Evolutionary conservation across 176 grass and related monocot species (phyloP), one percentile per base, ranked within the genome.

Genomic region (Elaeis guineensis): DNA sequence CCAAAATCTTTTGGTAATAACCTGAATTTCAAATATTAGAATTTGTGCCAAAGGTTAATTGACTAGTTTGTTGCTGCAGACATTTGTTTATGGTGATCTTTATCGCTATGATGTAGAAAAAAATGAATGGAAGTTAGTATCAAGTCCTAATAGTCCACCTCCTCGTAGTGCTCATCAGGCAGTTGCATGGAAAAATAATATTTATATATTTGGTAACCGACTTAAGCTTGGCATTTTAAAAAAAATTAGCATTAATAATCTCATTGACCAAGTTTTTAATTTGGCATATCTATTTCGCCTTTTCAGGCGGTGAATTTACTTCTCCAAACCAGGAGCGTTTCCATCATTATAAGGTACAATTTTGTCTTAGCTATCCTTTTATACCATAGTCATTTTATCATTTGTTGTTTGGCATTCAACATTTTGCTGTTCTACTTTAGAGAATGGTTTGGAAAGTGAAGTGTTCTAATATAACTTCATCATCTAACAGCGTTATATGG

Each of bases 81-180:
- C 92, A 54, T 96, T 90, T 75, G 86, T 96, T 77, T 96, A 96
- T 78, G 92, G 92, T 69, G 92, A 96, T 81, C 78, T 96, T 69
- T 96, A 88, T 74, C 86, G 92, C 29, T 96, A 87, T n/a, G 83
- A 96, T 72, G 86, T 96, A 49, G 86, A 96, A 18, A 96, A 96
- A 86, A 96, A 80, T 50, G 86, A 96, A 60, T 96, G 92, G 92
- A 96, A 96, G 65, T 82, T 90, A 71, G 64, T 90, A 55, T 96
- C 91, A 67, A 96, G 86, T 63, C 91, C 91, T 50, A 96, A 96
- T 75, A 96, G 92, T 73, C 92, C 92, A 72, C 92, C 86, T 77
- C 92, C 86, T 67, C 72, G 86, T 59, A 96, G 92, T 78, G 86
- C 92, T 78, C 92, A 96, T 72, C 92, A 96, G 66, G 77, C 86